A percentile compares a stretch with the other conserved stretches of the same genome.
These are phyloP conservation scores for Phytophthora ramorum DNA, from an alignment of 352 stramenopile genomes.

Conservation along the genomic window DNA sequence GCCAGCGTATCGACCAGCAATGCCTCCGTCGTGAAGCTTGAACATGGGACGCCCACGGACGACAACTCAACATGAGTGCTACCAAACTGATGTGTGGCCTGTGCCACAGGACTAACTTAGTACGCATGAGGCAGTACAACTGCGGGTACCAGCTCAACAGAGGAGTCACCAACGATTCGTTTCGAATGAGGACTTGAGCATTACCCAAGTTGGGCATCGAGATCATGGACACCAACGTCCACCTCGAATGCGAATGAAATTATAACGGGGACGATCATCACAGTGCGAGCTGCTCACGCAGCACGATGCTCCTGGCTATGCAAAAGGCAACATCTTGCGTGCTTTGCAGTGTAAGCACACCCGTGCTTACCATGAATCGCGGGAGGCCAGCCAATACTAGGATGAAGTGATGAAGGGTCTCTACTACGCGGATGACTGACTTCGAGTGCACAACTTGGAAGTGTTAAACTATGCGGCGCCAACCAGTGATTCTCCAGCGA, in stretches of 20 bases:
- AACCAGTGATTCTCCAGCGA: slow-evolving; percentile 10
- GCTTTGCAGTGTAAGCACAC: slow-evolving; percentile 25
- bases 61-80: too few species aligned
- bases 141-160: too few species aligned
- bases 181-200: neutral
- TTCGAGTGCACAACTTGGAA: slow-evolving; percentile 25
- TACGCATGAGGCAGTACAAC: too few species aligned
- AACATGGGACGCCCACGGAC: too few species aligned
- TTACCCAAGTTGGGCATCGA: neutral
- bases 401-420: neutral
- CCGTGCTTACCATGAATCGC: slow-evolving; percentile 14
- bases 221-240: neutral
- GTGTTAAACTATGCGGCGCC: slow-evolving; percentile 10
- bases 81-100: too few species aligned
- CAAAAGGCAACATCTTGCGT: slow-evolving; percentile 23
- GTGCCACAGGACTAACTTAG: too few species aligned
- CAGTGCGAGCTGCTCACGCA: neutral
- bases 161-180: neutral
- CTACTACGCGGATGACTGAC: slow-evolving; percentile 4
- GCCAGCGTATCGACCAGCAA: too few species aligned
- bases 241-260: neutral
- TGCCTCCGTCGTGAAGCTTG: too few species aligned
- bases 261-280: neutral
- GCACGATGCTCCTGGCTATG: slow-evolving; percentile 19
- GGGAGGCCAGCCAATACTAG: neutral